phyloP scores from a whole-genome alignment of 345 rosid species.

The Erodium maritimum region DNA sequence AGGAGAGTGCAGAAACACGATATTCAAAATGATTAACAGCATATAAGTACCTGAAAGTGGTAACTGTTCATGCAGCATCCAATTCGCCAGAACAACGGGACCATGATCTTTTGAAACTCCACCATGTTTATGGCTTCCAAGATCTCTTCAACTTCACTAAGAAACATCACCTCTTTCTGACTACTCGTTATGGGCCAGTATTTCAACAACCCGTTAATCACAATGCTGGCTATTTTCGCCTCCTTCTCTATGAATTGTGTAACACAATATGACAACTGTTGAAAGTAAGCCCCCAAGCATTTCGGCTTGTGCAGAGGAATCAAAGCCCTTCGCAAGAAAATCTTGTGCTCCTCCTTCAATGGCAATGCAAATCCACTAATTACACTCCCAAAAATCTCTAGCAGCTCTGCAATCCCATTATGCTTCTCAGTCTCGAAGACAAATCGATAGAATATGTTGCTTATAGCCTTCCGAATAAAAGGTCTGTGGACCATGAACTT shows the following conservation, averaged over 20 bases:
- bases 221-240: constrained; percentile 49
- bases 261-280: constrained; percentile 61
- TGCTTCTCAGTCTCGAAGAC: constrained; percentile 74
- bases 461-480: constrained; percentile 59
- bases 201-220: constrained; percentile 60
- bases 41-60: constrained; percentile 68
- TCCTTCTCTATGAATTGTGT: constrained; percentile 85
- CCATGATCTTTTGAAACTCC: constrained; percentile 76
- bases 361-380: constrained; percentile 82
- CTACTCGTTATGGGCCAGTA: constrained; percentile 80
- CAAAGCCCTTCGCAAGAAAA: constrained; percentile 74
- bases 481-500: constrained; percentile 92
- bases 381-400: constrained; percentile 81
- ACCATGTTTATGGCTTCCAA: constrained; percentile 55
- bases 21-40: background rate
- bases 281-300: constrained; percentile 63
- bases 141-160: constrained; percentile 75
- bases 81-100: constrained; percentile 60
- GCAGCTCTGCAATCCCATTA: constrained; percentile 65
- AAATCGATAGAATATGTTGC: constrained; percentile 63
- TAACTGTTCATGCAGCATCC: constrained; percentile 69
- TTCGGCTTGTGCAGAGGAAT: constrained; percentile 84
- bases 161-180: constrained; percentile 86
- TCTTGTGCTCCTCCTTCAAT: constrained; percentile 81
- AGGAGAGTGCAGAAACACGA: background rate